Percentiles rank a stretch among this genome's conserved stretches.
Conservation (phyloP, 192 early-diverging fungal species). For the Blastocladiella britannica region DNA sequence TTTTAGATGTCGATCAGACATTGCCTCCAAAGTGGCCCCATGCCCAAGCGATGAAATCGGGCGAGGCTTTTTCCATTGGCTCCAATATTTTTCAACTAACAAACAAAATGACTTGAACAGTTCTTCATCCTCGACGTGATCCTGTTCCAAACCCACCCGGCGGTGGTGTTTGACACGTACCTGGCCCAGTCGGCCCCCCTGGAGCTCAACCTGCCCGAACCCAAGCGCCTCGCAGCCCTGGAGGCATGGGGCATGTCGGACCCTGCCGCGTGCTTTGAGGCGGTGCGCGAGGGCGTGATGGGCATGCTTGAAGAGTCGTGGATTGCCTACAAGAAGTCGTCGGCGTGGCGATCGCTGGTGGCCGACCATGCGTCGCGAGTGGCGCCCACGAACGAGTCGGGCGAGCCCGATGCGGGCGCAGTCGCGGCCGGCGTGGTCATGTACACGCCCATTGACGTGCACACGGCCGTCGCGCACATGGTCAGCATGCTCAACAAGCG, state of each 20-base stretch:
- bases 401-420: neutral
- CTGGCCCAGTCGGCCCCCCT: neutral
- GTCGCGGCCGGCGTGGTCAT: too few relatives aligned
- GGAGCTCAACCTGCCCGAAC: neutral
- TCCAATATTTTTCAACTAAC: neutral
- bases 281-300: neutral
- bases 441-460: neutral
- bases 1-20: too few relatives aligned
- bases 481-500: neutral
- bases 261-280: neutral
- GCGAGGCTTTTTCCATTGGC: too few relatives aligned
- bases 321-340: constrained; percentile 1
- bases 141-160: neutral
- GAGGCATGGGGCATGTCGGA: neutral
- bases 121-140: neutral
- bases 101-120: neutral
- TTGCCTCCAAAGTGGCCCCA: too few relatives aligned
- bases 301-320: neutral
- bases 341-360: neutral
- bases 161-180: neutral
- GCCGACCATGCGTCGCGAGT: neutral
- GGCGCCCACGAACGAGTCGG: too few relatives aligned
- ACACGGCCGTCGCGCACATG: neutral
- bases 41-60: too few relatives aligned
- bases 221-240: neutral